Percentiles rank a stretch among this genome's conserved stretches.
Conservation (phyloP, 1,284 basidiomycete genomes). For the Blastosporella zonata region DNA sequence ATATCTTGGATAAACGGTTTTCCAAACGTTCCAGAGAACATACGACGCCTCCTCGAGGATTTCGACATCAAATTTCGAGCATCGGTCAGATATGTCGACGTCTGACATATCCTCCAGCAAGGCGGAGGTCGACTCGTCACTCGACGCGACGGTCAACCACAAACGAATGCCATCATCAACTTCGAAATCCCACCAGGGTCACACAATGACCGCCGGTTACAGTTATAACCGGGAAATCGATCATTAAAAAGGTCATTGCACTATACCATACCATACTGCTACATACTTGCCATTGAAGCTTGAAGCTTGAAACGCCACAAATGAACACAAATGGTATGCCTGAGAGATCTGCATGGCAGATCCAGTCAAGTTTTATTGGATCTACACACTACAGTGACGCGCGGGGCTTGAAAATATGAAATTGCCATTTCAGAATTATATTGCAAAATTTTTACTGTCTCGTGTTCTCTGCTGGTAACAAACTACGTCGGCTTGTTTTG, state of each 20-base stretch:
- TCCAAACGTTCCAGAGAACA: conserved; percentile 37
- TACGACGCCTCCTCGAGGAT: conserved; percentile 35
- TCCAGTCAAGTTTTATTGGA: not conserved
- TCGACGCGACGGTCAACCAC: not conserved
- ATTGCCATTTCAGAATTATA: not conserved
- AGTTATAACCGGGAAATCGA: no score
- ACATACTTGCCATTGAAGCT: no score
- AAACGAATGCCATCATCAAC: not conserved
- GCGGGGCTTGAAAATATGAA: not conserved
- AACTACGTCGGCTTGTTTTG: not conserved
- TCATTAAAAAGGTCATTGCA: no score
- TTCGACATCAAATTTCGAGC: conserved; percentile 31
- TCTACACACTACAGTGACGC: not conserved
- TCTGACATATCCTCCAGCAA: conserved; percentile 20
- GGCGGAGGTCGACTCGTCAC: not conserved
- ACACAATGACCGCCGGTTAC: not conserved
- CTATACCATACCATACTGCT: no score
- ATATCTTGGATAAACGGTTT: conserved; percentile 24
- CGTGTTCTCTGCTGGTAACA: not conserved
- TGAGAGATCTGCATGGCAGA: not conserved
- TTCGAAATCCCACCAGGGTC: not conserved
- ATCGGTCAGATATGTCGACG: conserved; percentile 24
- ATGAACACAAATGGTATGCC: no score
- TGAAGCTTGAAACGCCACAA: no score
- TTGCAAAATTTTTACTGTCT: not conserved